Base-by-base conservation (phyloP, 2,329 filamentous ascomycete genomes). In the Fonsecaea pedrosoi region DNA sequence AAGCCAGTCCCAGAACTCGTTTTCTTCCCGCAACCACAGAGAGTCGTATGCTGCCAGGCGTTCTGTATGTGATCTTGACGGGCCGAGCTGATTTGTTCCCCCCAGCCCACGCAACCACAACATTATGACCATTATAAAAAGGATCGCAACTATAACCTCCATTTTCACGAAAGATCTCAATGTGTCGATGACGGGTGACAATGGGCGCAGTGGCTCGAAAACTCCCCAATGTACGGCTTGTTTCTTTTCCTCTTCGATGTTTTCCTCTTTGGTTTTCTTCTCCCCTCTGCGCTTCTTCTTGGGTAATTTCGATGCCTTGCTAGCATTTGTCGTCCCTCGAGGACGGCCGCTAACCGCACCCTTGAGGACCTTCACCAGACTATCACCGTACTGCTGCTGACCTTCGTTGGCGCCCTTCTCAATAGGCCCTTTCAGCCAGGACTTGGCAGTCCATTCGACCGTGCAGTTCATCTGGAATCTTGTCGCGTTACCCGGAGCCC, bases 391-490 rank as follows among this genome's bases (percentile, higher is more conserved):
- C 65, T 89, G 85, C 8, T 84, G 85, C 79, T 99, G 95, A 34
- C 95, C 95, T 64, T 97, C 94, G 69, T 91, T 94, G 53, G 94
- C 92, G 67, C 92, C 94, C 78, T 97, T 97, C 77, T 99, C 95
- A 73, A 99, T 99, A 1, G 95, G 92, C 69, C 91, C 93, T 82
- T 95, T 97, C 54, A 99, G 82, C 95, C 95, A 99, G 82, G 94
- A 97, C 84, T 98, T 99, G 73, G 94, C 94, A 3, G 90, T 90
- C 96, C 96, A 99, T 75, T 99, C 96, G 53, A 97, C 91, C 1
- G 89, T 90, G 77, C 92, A 97, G 72, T 90, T 97, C 81, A 94
- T 90, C 69, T 95, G 88, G 35, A 99, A 81, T 34, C 93, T 87
- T 0, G 96, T 99, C 45, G 88, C 83, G 74, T 97, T 97, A 69